Evolutionary conservation across 2,329 filamentous ascomycete species (phyloP).

Genomic region (Pezicula radicicola): DNA sequence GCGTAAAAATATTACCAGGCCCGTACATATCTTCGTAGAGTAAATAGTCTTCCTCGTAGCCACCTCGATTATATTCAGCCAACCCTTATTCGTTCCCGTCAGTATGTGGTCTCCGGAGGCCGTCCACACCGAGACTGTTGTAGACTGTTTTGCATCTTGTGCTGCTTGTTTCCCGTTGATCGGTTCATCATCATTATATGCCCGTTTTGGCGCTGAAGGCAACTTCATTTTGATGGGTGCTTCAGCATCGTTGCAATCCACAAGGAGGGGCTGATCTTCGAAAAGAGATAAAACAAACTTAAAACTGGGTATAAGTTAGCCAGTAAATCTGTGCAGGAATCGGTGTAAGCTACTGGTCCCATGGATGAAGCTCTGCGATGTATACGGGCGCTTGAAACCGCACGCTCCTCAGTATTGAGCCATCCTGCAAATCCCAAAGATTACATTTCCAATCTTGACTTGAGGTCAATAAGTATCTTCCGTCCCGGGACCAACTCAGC

Average conservation of each 20-base stretch:
- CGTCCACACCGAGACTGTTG: slow-evolving; percentile 88
- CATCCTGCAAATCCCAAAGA: slow-evolving; percentile 83
- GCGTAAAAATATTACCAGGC: slow-evolving; percentile 83
- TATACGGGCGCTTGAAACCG: slow-evolving; percentile 93
- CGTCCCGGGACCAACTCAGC: slow-evolving; percentile 90
- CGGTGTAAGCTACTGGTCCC: slow-evolving; percentile 65
- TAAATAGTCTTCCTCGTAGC: slow-evolving; percentile 79
- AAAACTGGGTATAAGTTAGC: slow-evolving; percentile 47
- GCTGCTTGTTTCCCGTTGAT: slow-evolving; percentile 80
- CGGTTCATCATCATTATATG: slow-evolving; percentile 66
- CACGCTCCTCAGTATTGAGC: slow-evolving; percentile 71
- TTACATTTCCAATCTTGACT: slow-evolving; percentile 97
- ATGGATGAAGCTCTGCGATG: slow-evolving; percentile 91
- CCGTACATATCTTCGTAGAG: slow-evolving; percentile 82
- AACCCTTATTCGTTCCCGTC: slow-evolving; percentile 91
- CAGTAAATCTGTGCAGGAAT: background rate
- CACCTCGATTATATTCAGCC: slow-evolving; percentile 91
- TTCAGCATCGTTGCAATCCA: slow-evolving; percentile 70
- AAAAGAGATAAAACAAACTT: slow-evolving; percentile 90
- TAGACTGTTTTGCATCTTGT: slow-evolving; percentile 92
- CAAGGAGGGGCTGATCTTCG: slow-evolving; percentile 86
- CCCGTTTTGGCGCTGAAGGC: slow-evolving; percentile 77
- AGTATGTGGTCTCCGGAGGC: slow-evolving; percentile 83
- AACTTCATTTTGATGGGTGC: slow-evolving; percentile 70
- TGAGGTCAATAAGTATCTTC: slow-evolving; percentile 85